phyloP scores from a whole-genome alignment of 2,329 filamentous ascomycete genomes.

The Pseudodiploospora longispora region DNA sequence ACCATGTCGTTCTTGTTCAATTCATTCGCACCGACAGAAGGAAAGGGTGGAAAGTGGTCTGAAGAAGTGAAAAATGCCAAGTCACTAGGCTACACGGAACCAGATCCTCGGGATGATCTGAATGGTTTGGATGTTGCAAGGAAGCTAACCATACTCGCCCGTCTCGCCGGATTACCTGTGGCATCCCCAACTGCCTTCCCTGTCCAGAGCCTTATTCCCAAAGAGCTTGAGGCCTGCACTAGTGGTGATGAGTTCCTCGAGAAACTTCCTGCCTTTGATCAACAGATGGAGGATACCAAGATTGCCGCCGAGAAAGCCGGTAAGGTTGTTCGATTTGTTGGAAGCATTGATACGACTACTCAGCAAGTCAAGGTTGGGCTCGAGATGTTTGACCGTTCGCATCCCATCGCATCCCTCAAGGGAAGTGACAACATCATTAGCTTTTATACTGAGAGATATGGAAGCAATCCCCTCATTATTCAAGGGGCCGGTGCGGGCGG shows the following conservation, averaged over 20 bases:
- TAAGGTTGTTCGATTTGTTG: conserved; percentile 91
- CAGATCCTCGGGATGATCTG: conserved; percentile 77
- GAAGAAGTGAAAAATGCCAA: conserved; percentile 89
- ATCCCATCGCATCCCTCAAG: conserved; percentile 89
- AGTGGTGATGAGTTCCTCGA: conserved; percentile 82
- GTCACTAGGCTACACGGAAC: conserved; percentile 85
- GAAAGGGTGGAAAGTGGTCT: conserved; percentile 73
- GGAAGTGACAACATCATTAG: conserved; percentile 98
- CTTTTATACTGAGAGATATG: conserved; percentile 96
- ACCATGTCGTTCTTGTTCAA: conserved; percentile 99
- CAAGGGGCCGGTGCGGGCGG: conserved; percentile 92
- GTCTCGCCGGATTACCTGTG: conserved; percentile 73
- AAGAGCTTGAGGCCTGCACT: conserved; percentile 67
- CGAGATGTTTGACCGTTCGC: conserved; percentile 78
- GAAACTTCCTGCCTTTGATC: conserved; percentile 72
- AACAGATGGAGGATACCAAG: conserved; percentile 84
- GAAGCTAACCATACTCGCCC: conserved; percentile 89
- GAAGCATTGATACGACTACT: conserved; percentile 77
- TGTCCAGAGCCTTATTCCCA: conserved; percentile 86
- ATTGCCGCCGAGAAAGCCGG: conserved; percentile 74
- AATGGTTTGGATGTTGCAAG: conserved; percentile 89
- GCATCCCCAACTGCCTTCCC: conserved; percentile 83
- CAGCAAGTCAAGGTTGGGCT: conserved; percentile 85
- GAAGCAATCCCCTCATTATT: conserved; percentile 81
- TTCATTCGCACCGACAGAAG: conserved; percentile 78